phyloP scores from a whole-genome alignment of 140 eudicot genomes.

The Ambrosia hybrid region DNA sequence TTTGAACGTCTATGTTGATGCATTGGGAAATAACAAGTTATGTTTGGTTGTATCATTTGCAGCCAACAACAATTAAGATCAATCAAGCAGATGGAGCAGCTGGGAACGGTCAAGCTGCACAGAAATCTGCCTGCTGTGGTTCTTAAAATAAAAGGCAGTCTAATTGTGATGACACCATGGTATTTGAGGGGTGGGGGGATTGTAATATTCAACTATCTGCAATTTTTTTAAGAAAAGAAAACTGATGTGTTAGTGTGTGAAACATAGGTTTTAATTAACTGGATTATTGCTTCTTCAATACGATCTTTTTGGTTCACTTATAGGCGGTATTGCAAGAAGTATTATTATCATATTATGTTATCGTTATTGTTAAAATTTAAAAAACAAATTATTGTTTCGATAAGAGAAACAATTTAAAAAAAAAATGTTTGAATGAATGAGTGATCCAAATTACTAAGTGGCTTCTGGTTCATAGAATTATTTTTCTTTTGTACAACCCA shows the following conservation, averaged over 20 bases:
- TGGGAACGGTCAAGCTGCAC: conserved; percentile 33
- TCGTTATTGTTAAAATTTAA: neutral
- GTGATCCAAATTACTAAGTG: too few species aligned
- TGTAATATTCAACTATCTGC: conserved; percentile 22
- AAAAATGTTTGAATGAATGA: too few species aligned
- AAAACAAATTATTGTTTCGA: neutral
- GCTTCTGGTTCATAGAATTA: too few species aligned
- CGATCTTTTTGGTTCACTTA: conserved; percentile 10
- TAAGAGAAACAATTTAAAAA: neutral
- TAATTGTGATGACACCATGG: conserved; percentile 12
- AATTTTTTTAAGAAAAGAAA: neutral
- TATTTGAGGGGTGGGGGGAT: neutral
- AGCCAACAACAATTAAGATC: conserved; percentile 54
- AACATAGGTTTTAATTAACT: conserved; percentile 22
- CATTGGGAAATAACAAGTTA: neutral
- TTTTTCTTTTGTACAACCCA: too few species aligned
- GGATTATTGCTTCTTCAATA: conserved; percentile 6
- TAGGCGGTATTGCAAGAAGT: conserved; percentile 3
- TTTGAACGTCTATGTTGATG: neutral
- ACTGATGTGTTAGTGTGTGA: conserved; percentile 27
- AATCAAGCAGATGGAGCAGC: conserved; percentile 39
- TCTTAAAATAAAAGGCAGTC: conserved; percentile 15
- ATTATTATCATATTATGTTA: too few species aligned
- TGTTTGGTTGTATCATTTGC: conserved; percentile 14
- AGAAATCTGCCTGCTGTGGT: conserved; percentile 58